A percentile compares a stretch with the other conserved stretches of the same genome.
Evolutionary conservation across 768 basidiomycete genomes (phyloP).

Genomic region (Russula compacta): DNA sequence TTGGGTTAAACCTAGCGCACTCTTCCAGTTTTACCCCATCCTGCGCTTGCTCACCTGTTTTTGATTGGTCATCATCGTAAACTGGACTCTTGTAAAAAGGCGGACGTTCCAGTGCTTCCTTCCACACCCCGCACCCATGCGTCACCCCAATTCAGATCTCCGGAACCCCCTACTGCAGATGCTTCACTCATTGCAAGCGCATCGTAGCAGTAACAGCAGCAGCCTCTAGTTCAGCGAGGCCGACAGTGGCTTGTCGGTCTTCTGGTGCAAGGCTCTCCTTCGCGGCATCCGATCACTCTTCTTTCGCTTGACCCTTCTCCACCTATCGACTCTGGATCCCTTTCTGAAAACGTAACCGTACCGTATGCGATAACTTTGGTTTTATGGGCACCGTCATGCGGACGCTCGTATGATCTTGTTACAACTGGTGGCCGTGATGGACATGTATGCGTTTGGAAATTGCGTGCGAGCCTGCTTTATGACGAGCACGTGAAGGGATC

Average conservation of each 20-base stretch:
- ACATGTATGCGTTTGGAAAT: conserved; percentile 81
- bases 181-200: conserved; percentile 57
- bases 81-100: conserved; percentile 66
- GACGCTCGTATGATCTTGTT: conserved; percentile 87
- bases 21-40: not conserved
- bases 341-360: conserved; percentile 29
- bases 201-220: conserved; percentile 40
- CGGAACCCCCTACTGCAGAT: conserved; percentile 36
- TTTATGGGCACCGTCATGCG: conserved; percentile 91
- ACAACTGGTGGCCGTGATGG: conserved; percentile 88
- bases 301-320: conserved; percentile 51
- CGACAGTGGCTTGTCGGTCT: conserved; percentile 86
- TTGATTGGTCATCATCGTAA: conserved; percentile 67
- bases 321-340: conserved; percentile 24
- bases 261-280: conserved; percentile 90
- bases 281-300: conserved; percentile 55
- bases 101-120: conserved; percentile 59
- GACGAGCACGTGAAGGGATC: conserved; percentile 30
- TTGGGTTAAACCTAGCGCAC: conserved; percentile 76
- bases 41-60: not conserved
- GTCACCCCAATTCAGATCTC: conserved; percentile 61
- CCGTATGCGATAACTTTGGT: conserved; percentile 70
- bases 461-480: conserved; percentile 47
- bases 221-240: conserved; percentile 42
- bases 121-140: conserved; percentile 45